phyloP scores from a whole-genome alignment of 192 early-diverging fungal species.

The Coemansia sp. region DNA sequence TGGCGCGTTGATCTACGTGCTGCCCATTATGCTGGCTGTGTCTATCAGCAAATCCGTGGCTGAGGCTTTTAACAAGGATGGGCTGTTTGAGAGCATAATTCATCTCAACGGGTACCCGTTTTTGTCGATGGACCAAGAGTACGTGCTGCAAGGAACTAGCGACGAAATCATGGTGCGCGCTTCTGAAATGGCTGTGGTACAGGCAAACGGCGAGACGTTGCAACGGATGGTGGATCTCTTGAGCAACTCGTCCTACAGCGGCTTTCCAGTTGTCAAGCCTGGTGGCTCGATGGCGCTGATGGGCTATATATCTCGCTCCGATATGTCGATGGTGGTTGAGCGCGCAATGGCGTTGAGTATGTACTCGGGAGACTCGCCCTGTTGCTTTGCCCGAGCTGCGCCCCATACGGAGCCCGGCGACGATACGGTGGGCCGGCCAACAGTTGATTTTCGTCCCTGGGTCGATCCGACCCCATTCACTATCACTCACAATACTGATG shows the following conservation, averaged over 20 bases:
- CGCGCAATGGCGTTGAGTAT: slow-evolving; percentile 14
- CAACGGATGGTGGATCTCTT: slow-evolving; percentile 46
- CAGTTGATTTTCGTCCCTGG: slow-evolving; percentile 62
- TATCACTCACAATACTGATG: slow-evolving; percentile 56
- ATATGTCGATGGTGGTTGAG: slow-evolving; percentile 43
- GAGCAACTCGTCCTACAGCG: slow-evolving; percentile 55
- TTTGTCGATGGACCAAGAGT: slow-evolving; percentile 59
- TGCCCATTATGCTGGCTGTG: slow-evolving; percentile 83
- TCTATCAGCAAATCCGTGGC: slow-evolving; percentile 53
- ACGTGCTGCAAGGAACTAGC: slow-evolving; percentile 49
- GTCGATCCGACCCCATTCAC: slow-evolving; percentile 67
- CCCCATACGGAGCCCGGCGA: background rate
- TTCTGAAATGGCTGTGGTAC: slow-evolving; percentile 58
- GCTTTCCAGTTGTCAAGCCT: slow-evolving; percentile 68
- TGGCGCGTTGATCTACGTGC: slow-evolving; percentile 89
- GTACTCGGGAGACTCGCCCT: slow-evolving; percentile 25
- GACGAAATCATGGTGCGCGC: slow-evolving; percentile 61
- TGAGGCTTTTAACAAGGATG: slow-evolving; percentile 50
- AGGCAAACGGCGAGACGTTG: slow-evolving; percentile 47
- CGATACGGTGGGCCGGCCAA: background rate
- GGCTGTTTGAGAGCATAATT: slow-evolving; percentile 54
- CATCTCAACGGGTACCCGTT: slow-evolving; percentile 65
- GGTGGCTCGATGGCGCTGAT: slow-evolving; percentile 56
- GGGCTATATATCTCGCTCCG: slow-evolving; percentile 67
- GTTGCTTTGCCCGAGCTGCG: slow-evolving; percentile 15